phyloP scores from a whole-genome alignment of 2,329 filamentous ascomycete genomes.

The Aspergillus brunneoviolaceus region DNA sequence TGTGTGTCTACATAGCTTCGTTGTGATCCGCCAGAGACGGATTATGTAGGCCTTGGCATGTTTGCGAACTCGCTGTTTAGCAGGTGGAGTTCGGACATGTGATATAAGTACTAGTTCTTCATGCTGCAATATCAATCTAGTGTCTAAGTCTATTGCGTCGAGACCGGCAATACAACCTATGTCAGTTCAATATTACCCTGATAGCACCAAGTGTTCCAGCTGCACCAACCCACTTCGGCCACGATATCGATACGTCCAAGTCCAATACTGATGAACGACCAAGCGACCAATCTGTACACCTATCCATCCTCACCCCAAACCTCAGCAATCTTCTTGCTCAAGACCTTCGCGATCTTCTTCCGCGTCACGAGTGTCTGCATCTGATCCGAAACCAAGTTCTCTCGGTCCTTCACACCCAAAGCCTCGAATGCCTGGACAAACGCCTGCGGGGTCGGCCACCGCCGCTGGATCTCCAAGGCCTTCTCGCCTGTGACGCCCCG shows the following conservation, averaged over 20 bases:
- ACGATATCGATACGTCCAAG: neutral
- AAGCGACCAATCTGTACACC: neutral
- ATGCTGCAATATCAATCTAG: no score
- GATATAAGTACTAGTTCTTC: no score
- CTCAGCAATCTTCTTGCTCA: constrained; percentile 70
- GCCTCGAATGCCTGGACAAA: constrained; percentile 68
- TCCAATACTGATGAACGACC: neutral
- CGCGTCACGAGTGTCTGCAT: constrained; percentile 61
- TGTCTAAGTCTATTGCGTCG: no score
- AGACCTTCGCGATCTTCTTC: constrained; percentile 64
- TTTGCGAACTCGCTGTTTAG: no score
- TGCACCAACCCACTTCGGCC: neutral
- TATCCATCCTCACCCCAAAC: constrained; percentile 58
- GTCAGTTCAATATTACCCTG: no score
- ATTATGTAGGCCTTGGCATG: no score
- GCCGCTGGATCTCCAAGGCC: constrained; percentile 73
- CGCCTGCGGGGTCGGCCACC: constrained; percentile 72
- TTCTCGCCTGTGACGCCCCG: constrained; percentile 73
- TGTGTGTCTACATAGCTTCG: no score
- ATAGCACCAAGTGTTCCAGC: neutral
- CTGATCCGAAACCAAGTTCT: constrained; percentile 59
- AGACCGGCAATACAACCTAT: no score
- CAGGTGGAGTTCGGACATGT: no score
- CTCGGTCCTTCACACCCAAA: constrained; percentile 55
- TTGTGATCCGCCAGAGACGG: no score